phyloP scores from a whole-genome alignment of 1,284 basidiomycete genomes.

The Uromyces viciae-fabae region DNA sequence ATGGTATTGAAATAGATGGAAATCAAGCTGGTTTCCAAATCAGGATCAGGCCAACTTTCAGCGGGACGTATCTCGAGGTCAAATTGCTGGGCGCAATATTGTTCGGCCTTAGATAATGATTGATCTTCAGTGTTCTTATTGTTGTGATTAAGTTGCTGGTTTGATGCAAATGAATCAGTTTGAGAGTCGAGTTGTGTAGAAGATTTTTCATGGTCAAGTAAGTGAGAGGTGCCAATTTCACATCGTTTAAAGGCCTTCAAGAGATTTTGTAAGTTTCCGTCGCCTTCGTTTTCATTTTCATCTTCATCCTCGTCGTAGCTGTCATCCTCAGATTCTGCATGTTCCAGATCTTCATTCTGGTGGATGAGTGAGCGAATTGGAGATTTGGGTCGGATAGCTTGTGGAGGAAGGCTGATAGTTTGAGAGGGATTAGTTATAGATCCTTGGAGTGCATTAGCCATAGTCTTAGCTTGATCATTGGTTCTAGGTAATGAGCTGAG shows the following conservation, averaged over 20 bases:
- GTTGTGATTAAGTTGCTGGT: neutral
- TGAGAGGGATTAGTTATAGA: neutral
- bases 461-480: conserved; percentile 18
- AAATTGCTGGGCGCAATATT: neutral
- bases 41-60: neutral
- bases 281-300: neutral
- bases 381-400: neutral
- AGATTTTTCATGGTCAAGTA: too few species aligned
- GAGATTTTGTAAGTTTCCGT: neutral
- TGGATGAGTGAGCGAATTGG: neutral
- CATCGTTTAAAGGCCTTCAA: too few species aligned
- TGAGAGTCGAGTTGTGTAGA: neutral
- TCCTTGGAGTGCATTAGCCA: conserved; percentile 11
- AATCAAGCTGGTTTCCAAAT: conserved; percentile 18
- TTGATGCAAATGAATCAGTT: neutral
- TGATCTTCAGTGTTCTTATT: too few species aligned
- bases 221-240: too few species aligned
- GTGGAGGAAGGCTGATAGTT: neutral
- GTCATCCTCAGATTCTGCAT: neutral
- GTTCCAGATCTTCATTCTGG: neutral
- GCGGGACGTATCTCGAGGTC: neutral
- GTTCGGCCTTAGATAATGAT: neutral
- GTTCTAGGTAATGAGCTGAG: conserved; percentile 27
- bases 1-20: conserved; percentile 11
- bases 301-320: conserved; percentile 8